Conservation (phyloP, 257 asterid genomes). For the Fraxinus pennsylvanica region DNA sequence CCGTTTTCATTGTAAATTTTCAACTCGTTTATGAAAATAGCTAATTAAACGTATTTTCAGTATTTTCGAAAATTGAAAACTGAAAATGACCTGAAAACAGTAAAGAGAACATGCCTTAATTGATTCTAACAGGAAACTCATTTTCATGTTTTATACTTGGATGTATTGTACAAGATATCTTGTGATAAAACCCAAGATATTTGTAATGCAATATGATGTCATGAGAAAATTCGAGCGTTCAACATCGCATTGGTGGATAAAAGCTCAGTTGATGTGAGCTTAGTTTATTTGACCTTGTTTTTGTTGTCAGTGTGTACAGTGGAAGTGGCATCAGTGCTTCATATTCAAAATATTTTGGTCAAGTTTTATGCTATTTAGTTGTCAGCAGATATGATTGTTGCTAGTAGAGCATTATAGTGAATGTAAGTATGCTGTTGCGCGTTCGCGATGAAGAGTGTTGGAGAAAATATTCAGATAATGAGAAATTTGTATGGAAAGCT, state of each 20-base stretch:
- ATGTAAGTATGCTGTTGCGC: background rate
- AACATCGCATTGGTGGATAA: background rate
- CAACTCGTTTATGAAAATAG: too few relatives aligned
- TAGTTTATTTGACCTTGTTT: conserved; percentile 4
- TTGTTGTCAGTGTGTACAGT: conserved; percentile 4
- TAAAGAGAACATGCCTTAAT: too few relatives aligned
- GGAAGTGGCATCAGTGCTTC: conserved; percentile 6
- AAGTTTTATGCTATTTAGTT: background rate
- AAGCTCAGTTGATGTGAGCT: background rate
- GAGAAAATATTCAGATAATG: background rate
- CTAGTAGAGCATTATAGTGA: background rate
- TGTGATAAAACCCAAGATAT: background rate
- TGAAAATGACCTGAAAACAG: too few relatives aligned
- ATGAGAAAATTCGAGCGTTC: background rate
- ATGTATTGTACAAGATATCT: background rate
- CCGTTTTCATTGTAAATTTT: too few relatives aligned
- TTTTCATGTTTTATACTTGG: background rate
- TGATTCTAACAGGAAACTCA: background rate
- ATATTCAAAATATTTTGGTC: background rate
- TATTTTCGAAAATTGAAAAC: too few relatives aligned
- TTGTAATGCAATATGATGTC: background rate
- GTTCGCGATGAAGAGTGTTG: background rate
- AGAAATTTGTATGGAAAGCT: background rate
- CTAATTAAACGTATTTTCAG: too few relatives aligned
- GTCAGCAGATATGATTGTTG: conserved; percentile 10